Evolutionary conservation across 768 basidiomycete species (phyloP).

Genomic region (Naganishia vaughanmartiniae): DNA sequence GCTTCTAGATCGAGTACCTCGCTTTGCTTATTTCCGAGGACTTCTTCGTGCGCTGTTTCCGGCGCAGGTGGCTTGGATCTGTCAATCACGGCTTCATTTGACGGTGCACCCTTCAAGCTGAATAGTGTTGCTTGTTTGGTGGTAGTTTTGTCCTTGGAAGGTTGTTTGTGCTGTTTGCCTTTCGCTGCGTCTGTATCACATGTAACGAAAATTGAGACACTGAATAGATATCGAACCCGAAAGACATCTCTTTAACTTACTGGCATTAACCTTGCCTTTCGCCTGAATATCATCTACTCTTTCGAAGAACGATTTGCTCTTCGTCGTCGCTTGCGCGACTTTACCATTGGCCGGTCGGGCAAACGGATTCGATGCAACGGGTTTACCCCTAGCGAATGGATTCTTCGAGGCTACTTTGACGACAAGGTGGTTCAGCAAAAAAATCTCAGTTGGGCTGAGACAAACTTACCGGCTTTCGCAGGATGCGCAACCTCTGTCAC

Average conservation of each 20-base stretch:
- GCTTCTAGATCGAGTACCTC: background rate
- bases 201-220: background rate
- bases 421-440: background rate
- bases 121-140: conserved; percentile 20
- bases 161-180: conserved; percentile 14
- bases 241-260: background rate
- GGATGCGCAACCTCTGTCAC: background rate
- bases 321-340: conserved; percentile 40
- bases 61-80: background rate
- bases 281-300: conserved; percentile 47
- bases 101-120: conserved; percentile 21
- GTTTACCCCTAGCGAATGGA: conserved; percentile 47
- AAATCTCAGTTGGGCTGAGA: background rate
- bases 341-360: conserved; percentile 40
- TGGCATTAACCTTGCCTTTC: conserved; percentile 16
- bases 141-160: conserved; percentile 8
- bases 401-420: conserved; percentile 40
- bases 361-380: conserved; percentile 46
- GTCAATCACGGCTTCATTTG: background rate
- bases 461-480: background rate
- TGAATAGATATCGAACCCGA: background rate
- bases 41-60: background rate
- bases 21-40: background rate
- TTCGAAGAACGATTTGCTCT: conserved; percentile 51
- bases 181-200: background rate